A percentile compares a stretch with the other conserved stretches of the same genome.
Conservation (phyloP, 495 filamentous ascomycete species). For the Aspergillus sparsus region DNA sequence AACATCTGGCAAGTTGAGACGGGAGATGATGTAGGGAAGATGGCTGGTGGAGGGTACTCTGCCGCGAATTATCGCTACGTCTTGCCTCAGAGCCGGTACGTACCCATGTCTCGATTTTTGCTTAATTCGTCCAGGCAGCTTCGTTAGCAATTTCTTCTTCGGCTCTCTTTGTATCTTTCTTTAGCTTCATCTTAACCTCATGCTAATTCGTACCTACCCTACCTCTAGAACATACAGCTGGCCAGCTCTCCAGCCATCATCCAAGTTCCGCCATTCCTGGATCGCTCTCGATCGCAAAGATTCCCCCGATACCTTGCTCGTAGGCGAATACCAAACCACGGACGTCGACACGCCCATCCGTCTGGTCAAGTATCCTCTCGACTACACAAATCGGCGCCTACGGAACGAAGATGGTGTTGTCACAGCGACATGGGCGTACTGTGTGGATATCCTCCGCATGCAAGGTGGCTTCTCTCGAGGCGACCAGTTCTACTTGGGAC, state of each 20-base stretch:
- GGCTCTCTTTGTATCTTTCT: background rate
- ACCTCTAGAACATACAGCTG: conserved; percentile 21
- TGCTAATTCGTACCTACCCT: background rate
- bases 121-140: too few species aligned
- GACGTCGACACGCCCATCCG: conserved; percentile 16
- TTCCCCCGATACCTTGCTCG: conserved; percentile 25
- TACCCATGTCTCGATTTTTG: too few species aligned
- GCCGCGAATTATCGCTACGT: conserved; percentile 38
- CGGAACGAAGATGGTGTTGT: conserved; percentile 20
- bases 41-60: conserved; percentile 28
- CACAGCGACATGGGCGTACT: conserved; percentile 25
- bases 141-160: background rate
- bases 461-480: conserved; percentile 28
- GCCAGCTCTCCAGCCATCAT: conserved; percentile 14
- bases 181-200: background rate
- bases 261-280: conserved; percentile 30
- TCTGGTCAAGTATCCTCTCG: conserved; percentile 27
- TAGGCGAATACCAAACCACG: conserved; percentile 22
- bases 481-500: conserved; percentile 24
- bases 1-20: conserved; percentile 36
- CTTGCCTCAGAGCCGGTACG: conserved; percentile 28
- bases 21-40: conserved; percentile 30
- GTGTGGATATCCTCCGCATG: conserved; percentile 24
- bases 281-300: conserved; percentile 28
- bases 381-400: conserved; percentile 20